phyloP scores from a whole-genome alignment of 257 asterid species.

The Salvia hispanica region DNA sequence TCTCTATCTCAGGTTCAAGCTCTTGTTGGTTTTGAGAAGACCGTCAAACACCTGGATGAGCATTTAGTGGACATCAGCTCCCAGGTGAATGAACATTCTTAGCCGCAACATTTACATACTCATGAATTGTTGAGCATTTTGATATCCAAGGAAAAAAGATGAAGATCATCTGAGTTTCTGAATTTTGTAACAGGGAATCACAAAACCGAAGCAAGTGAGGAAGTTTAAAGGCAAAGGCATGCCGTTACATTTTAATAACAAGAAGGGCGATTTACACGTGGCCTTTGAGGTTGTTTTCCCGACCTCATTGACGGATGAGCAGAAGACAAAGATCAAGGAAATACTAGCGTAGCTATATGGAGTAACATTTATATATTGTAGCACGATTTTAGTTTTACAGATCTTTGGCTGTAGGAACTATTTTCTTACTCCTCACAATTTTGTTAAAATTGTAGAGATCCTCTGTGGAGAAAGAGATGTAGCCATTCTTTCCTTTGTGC shows the following conservation, averaged over 20 bases:
- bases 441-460: slow-evolving; percentile 36
- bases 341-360: slow-evolving; percentile 46
- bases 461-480: slow-evolving; percentile 30
- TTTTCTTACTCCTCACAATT: slow-evolving; percentile 31
- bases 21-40: slow-evolving; percentile 93
- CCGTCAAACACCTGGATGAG: slow-evolving; percentile 83
- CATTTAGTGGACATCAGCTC: slow-evolving; percentile 81
- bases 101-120: background rate
- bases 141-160: background rate
- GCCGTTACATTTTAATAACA: slow-evolving; percentile 82
- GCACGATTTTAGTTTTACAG: slow-evolving; percentile 14
- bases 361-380: slow-evolving; percentile 9
- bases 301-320: slow-evolving; percentile 65
- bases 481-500: background rate
- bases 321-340: slow-evolving; percentile 77
- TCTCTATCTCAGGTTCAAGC: slow-evolving; percentile 72
- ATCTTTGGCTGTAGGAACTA: background rate
- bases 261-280: slow-evolving; percentile 82
- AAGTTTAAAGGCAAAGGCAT: slow-evolving; percentile 91
- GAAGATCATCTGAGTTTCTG: background rate
- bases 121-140: background rate
- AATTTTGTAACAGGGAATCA: slow-evolving; percentile 58
- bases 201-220: slow-evolving; percentile 87
- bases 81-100: slow-evolving; percentile 52
- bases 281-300: slow-evolving; percentile 92